Evolutionary conservation across 257 asterid genomes (phyloP).

Genomic region (Przewalskia tangutica): DNA sequence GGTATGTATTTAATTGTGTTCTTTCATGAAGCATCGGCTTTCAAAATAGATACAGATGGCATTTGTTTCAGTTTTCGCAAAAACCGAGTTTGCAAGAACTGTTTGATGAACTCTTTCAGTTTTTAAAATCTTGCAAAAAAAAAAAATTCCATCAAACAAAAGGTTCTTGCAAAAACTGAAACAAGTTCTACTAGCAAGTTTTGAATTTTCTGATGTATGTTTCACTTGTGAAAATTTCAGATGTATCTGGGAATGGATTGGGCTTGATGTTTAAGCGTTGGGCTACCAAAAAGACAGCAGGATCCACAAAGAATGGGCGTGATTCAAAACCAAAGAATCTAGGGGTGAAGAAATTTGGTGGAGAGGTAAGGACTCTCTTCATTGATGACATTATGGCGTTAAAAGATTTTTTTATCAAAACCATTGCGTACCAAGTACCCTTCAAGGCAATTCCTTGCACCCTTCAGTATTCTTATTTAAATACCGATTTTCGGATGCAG

Average conservation of each 20-base stretch:
- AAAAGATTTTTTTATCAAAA: background rate
- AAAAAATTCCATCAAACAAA: background rate
- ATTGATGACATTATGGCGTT: background rate
- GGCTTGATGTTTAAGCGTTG: constrained; percentile 72
- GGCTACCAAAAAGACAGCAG: constrained; percentile 91
- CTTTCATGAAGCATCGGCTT: background rate
- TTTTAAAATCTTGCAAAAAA: background rate
- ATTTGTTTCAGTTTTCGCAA: background rate
- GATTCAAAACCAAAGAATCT: constrained; percentile 83
- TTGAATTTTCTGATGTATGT: background rate
- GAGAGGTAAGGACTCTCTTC: constrained; percentile 51
- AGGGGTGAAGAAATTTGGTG: constrained; percentile 90
- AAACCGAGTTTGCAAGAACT: background rate
- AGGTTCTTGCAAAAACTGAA: too few relatives aligned
- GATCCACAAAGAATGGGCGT: constrained; percentile 91
- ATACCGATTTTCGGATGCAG: constrained; percentile 27
- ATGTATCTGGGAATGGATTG: constrained; percentile 68
- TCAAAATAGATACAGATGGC: background rate
- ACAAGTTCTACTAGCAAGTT: background rate
- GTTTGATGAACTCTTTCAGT: background rate
- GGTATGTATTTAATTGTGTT: constrained; percentile 25
- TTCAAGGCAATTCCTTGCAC: background rate
- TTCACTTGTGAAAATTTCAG: constrained; percentile 14
- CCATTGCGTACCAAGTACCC: background rate
- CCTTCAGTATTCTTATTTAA: background rate